Conservation (phyloP, 1,284 basidiomycete genomes). For the Amylostereum chailletii region DNA sequence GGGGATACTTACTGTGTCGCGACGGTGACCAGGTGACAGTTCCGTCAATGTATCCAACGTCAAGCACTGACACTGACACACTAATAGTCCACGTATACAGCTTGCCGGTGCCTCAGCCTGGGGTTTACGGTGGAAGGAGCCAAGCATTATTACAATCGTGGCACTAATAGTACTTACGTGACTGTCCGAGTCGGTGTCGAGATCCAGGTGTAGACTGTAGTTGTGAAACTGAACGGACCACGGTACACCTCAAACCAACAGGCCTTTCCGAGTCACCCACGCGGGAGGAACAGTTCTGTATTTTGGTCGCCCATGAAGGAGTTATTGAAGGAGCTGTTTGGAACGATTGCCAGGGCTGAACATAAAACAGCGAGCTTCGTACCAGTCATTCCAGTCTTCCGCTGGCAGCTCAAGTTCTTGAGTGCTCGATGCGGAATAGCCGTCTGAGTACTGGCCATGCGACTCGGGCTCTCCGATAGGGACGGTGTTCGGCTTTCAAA, state of each 20-base stretch:
- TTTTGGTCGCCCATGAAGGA: not conserved
- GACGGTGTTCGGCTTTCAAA: not conserved
- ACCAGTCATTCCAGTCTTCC: not conserved
- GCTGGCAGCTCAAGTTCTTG: not conserved
- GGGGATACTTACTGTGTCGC: too few species aligned
- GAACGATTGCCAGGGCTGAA: not conserved
- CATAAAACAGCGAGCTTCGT: not conserved
- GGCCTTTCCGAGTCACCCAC: not conserved
- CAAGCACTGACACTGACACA: too few species aligned
- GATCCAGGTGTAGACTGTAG: not conserved
- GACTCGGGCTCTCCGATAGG: not conserved
- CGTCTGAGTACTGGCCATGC: not conserved
- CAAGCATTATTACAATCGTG: too few species aligned
- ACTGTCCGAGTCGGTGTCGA: too few species aligned
- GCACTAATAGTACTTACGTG: too few species aligned
- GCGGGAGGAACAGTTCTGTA: not conserved
- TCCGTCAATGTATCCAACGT: too few species aligned
- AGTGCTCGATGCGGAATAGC: not conserved
- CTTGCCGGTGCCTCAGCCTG: too few species aligned
- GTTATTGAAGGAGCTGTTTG: too few species aligned
- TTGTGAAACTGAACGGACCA: not conserved
- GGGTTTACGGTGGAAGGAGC: too few species aligned
- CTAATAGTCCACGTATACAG: too few species aligned
- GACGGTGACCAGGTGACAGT: too few species aligned
- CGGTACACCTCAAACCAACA: not conserved